These are phyloP conservation scores for Sindora glabra DNA, from an alignment of 306 rosid species.

Conservation along the genomic window DNA sequence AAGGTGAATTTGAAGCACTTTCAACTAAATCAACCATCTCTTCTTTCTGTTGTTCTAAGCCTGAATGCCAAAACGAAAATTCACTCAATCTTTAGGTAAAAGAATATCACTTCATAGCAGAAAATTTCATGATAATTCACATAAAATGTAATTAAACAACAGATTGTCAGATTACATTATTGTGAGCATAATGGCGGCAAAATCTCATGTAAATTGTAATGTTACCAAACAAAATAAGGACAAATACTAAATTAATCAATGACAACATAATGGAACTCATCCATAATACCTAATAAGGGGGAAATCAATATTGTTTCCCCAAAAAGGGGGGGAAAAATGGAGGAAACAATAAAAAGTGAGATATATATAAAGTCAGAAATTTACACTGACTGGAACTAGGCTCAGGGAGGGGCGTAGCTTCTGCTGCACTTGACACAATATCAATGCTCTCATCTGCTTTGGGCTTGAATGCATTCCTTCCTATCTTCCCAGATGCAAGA, in stretches of 20 bases:
- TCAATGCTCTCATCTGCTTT: conserved; percentile 7
- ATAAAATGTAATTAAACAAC: background rate
- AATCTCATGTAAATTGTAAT: too few relatives aligned
- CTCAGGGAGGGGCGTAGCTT: conserved; percentile 6
- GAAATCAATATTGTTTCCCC: background rate
- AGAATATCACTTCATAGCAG: background rate
- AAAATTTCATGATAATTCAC: background rate
- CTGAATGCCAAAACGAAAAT: conserved; percentile 19
- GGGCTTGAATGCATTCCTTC: conserved; percentile 25
- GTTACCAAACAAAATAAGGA: background rate
- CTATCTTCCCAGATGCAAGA: conserved; percentile 41
- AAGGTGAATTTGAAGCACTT: conserved; percentile 12
- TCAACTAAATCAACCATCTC: conserved; percentile 22
- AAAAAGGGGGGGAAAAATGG: background rate
- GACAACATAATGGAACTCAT: background rate
- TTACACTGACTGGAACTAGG: conserved; percentile 23
- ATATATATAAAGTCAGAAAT: conserved; percentile 12
- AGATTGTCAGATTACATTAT: background rate
- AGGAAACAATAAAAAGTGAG: background rate
- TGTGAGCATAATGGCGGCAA: background rate
- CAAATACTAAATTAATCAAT: background rate
- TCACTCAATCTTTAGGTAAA: conserved; percentile 15
- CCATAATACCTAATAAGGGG: background rate
- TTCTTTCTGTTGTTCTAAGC: conserved; percentile 27
- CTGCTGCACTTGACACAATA: conserved; percentile 17